Conservation (phyloP, 108 stramenopile species). For the Nitzschia sp. region DNA sequence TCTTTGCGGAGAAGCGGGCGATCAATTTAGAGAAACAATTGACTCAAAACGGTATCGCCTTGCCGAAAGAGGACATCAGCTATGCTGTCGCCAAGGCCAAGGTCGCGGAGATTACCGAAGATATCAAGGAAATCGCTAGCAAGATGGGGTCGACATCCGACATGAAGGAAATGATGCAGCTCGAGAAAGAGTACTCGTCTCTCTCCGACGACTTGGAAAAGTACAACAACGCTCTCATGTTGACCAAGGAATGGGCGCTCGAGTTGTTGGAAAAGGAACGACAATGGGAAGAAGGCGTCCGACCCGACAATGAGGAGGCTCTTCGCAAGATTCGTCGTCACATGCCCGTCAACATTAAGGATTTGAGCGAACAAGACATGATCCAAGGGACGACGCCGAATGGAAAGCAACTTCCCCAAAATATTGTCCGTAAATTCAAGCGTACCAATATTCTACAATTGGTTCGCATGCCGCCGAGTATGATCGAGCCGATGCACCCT, state of each 20-base stretch:
- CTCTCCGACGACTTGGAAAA: conserved; percentile 56
- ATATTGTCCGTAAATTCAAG: conserved; percentile 46
- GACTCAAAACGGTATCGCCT: conserved; percentile 34
- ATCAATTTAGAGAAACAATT: conserved; percentile 46
- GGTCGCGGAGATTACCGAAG: conserved; percentile 34
- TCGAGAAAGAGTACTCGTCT: conserved; percentile 42
- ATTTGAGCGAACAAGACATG: conserved; percentile 33
- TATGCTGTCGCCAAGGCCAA: conserved; percentile 42
- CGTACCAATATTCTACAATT: conserved; percentile 44
- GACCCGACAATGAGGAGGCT: conserved; percentile 26
- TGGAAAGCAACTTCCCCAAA: conserved; percentile 31
- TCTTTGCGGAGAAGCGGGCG: conserved; percentile 32
- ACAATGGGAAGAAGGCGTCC: conserved; percentile 38
- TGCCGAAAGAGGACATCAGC: conserved; percentile 54
- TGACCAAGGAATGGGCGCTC: conserved; percentile 45
- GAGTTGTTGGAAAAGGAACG: conserved; percentile 29
- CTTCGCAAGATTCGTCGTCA: conserved; percentile 38
- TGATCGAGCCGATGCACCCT: conserved; percentile 43
- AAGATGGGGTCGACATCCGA: conserved; percentile 27
- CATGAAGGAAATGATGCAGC: conserved; percentile 30
- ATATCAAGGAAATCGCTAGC: conserved; percentile 43
- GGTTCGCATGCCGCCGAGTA: conserved; percentile 31
- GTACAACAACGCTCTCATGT: conserved; percentile 49
- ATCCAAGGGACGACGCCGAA: conserved; percentile 25
- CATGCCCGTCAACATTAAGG: conserved; percentile 43